These are phyloP conservation scores for Phaeophleospora eucalypticola DNA, from an alignment of 2,329 filamentous ascomycete species.

Conservation along the genomic window DNA sequence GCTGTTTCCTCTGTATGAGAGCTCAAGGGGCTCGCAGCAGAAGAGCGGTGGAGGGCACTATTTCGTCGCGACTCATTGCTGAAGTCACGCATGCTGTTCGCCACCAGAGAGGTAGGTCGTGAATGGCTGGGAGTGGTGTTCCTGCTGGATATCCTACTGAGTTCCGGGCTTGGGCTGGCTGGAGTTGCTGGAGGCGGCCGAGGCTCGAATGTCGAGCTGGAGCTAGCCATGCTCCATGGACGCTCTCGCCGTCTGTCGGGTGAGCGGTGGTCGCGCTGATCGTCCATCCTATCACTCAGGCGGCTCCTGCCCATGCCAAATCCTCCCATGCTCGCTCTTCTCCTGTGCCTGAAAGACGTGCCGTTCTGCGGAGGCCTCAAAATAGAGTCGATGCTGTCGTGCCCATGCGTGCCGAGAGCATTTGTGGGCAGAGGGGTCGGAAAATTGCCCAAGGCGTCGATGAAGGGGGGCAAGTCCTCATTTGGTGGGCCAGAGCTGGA, in stretches of 20 bases:
- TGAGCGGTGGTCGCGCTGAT: constrained; percentile 50
- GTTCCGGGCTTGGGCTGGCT: constrained; percentile 51
- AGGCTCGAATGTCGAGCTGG: constrained; percentile 40
- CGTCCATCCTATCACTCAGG: constrained; percentile 40
- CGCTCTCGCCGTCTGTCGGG: constrained; percentile 39
- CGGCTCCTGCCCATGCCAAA: constrained; percentile 35
- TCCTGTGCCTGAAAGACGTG: constrained; percentile 51
- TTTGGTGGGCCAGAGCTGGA: constrained; percentile 34
- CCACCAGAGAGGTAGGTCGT: constrained; percentile 30
- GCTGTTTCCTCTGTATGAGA: constrained; percentile 33
- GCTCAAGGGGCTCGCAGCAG: constrained; percentile 28
- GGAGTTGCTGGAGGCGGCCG: constrained; percentile 61
- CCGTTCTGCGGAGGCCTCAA: constrained; percentile 53
- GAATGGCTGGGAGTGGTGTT: constrained; percentile 32
- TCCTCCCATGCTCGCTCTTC: constrained; percentile 53
- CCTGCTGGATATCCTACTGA: constrained; percentile 46
- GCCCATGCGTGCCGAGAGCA: constrained; percentile 33
- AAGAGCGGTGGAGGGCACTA: constrained; percentile 27
- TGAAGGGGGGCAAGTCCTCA: constrained; percentile 48
- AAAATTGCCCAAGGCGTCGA: constrained; percentile 49
- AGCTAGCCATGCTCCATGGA: constrained; percentile 34
- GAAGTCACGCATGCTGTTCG: constrained; percentile 31
- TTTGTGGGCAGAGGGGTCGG: constrained; percentile 36
- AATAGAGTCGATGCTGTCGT: constrained; percentile 48
- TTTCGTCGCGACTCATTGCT: constrained; percentile 28